Base-by-base conservation (phyloP, 108 stramenopile genomes). In the Cyclotella atomus region DNA sequence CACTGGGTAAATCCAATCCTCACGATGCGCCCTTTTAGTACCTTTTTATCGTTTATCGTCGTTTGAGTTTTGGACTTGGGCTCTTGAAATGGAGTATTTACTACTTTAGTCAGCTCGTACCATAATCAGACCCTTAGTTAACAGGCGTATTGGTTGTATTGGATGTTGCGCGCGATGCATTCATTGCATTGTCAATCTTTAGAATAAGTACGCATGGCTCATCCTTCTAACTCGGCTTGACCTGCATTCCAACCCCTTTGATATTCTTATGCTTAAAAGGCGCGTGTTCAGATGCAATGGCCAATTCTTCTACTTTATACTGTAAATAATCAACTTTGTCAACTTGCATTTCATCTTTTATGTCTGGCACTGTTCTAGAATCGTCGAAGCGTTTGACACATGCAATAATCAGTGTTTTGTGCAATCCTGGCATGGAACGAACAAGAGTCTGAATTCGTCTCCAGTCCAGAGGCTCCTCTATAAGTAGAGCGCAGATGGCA, bases 271-370 rank as follows among this genome's bases (percentile, higher is more conserved):
- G 92, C 10, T 91, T 85, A 68, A 95, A 95, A 9, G 95, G 95
- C 19, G 95, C 95, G 77, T 95, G 95, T 68, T 93, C 95, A 9
- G 92, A 89, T 12, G 89, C 83, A 20, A 95, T 79, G 10, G 92
- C 92, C 57, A 95, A 67, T 76, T 95, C 95, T 29, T 95, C 74
- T 0, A 92, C 86, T 16, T n/a, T 28, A n/a, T 76, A 78, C 4
- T 24, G 52, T 24, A 52, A 57, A 59, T 32, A 55, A 32, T 27
- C 52, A 43, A 28, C 1, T 14, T 62, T n/a, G 35, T 43, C 36
- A 10, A 38, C 65, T 24, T 23, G 44, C 19, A 8, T 52, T n/a
- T 28, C 56, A 32, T 63, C 59, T 16, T 62, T 55, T 29, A 35
- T 63, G 5, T 29, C 2, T 23, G 52, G 12, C 1, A 10, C 21